Percentiles rank a stretch among this genome's conserved stretches.
These are phyloP conservation scores for Phytophthora litchii DNA, from an alignment of 352 stramenopile species.

Conservation along the genomic window DNA sequence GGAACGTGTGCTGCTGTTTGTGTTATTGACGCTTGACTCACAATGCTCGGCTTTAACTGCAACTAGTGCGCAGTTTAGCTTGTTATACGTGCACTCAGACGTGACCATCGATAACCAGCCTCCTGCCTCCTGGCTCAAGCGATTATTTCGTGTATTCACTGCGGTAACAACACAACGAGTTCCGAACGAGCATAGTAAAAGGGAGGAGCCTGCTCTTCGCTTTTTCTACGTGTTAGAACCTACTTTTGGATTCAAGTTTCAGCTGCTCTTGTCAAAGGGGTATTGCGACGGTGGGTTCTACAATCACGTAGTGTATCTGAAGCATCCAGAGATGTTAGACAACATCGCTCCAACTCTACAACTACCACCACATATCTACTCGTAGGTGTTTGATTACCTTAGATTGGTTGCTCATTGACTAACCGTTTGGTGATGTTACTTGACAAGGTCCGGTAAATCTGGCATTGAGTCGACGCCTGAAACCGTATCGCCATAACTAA, in stretches of 20 bases:
- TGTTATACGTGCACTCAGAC: constrained; percentile 70
- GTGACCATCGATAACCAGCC: constrained; percentile 60
- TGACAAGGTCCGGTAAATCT: constrained; percentile 2
- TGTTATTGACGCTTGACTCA: constrained; percentile 68
- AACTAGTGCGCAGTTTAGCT: constrained; percentile 52
- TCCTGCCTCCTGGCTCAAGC: constrained; percentile 69
- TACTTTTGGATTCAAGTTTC: constrained; percentile 74
- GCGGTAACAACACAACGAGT: constrained; percentile 29
- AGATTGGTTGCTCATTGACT: neutral
- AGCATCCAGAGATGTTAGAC: constrained; percentile 49
- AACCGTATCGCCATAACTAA: constrained; percentile 1
- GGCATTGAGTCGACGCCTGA: neutral
- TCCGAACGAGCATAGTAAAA: constrained; percentile 31
- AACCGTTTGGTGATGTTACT: constrained; percentile 1
- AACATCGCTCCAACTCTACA: constrained; percentile 54
- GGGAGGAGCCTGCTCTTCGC: constrained; percentile 49
- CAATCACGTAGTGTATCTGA: constrained; percentile 79
- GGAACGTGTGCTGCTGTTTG: constrained; percentile 76
- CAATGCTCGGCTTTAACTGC: constrained; percentile 42
- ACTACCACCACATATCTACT: constrained; percentile 54
- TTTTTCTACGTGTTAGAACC: constrained; percentile 85
- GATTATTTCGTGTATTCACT: constrained; percentile 64
- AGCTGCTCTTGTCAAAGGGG: constrained; percentile 70
- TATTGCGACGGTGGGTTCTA: constrained; percentile 72
- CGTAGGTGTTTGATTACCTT: constrained; percentile 31